A percentile compares a stretch with the other conserved stretches of the same genome.
phyloP scores from a whole-genome alignment of 2,329 filamentous ascomycete genomes.

The Intubia oerlemansii region DNA sequence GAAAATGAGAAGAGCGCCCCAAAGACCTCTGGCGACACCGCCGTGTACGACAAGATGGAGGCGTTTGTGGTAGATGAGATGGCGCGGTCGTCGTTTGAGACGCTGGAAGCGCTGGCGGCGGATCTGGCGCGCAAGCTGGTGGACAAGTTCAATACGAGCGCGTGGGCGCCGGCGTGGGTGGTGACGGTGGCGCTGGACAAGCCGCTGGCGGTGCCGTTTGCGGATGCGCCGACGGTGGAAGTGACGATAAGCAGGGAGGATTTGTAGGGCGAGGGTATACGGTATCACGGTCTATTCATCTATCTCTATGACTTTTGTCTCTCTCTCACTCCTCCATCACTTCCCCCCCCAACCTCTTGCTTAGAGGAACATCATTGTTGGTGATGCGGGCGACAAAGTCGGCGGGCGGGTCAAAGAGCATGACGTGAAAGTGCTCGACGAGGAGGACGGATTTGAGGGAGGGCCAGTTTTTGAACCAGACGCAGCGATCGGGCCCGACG shows the following conservation, averaged over 20 bases:
- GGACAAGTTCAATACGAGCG: constrained; percentile 15
- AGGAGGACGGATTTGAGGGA: constrained; percentile 67
- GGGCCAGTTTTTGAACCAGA: constrained; percentile 84
- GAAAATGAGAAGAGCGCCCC: neutral
- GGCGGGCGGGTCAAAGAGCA: constrained; percentile 59
- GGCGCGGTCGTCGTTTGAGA: constrained; percentile 35
- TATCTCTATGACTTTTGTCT: neutral
- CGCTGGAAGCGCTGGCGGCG: constrained; percentile 37
- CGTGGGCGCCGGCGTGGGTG: constrained; percentile 20
- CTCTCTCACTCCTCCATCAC: constrained; percentile 5
- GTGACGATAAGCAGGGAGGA: constrained; percentile 14
- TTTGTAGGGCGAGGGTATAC: neutral
- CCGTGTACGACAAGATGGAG: constrained; percentile 33
- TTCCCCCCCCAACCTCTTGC: constrained; percentile 15
- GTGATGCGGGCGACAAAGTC: constrained; percentile 52
- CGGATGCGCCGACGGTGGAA: constrained; percentile 50
- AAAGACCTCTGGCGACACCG: no score
- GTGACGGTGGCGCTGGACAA: constrained; percentile 46
- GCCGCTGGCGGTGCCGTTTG: constrained; percentile 51
- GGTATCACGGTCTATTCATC: neutral
- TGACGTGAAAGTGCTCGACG: constrained; percentile 87
- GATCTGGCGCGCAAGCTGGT: constrained; percentile 24
- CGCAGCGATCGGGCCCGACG: constrained; percentile 24
- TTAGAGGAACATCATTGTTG: constrained; percentile 48
- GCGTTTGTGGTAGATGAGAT: constrained; percentile 35